Evolutionary conservation across 768 basidiomycete species (phyloP).

Genomic region (Suillus plorans): DNA sequence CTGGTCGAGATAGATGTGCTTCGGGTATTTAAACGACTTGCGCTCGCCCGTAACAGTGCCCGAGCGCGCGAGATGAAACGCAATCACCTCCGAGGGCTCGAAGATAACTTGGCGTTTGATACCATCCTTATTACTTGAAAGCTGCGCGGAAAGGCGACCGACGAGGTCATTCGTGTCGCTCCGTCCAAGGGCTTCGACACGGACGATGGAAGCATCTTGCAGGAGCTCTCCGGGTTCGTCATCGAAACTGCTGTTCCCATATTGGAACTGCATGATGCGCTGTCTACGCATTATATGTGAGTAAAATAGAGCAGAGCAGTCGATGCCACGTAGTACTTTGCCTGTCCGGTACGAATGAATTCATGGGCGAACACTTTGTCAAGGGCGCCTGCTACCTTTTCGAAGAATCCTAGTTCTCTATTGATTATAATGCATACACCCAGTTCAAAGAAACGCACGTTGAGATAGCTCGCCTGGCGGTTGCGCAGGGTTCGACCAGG

Average conservation of each 20-base stretch:
- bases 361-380: conserved; percentile 45
- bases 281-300: conserved; percentile 23
- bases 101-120: conserved; percentile 56
- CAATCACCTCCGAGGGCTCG: conserved; percentile 61
- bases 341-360: conserved; percentile 31
- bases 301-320: background rate
- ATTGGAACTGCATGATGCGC: conserved; percentile 55
- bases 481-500: conserved; percentile 36
- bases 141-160: conserved; percentile 41
- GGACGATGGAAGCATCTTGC: conserved; percentile 47
- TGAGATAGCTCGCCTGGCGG: conserved; percentile 43
- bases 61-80: conserved; percentile 48
- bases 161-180: conserved; percentile 55
- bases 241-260: conserved; percentile 44
- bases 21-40: conserved; percentile 56
- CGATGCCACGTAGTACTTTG: conserved; percentile 29
- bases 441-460: conserved; percentile 28
- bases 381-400: conserved; percentile 39
- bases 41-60: conserved; percentile 24
- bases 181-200: conserved; percentile 44
- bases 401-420: conserved; percentile 46
- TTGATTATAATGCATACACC: background rate
- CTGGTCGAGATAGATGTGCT: conserved; percentile 67
- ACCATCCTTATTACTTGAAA: conserved; percentile 28
- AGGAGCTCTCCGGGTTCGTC: conserved; percentile 29